Conservation (phyloP, 2,329 filamentous ascomycete species). For the Aurifilum marmelostoma region DNA sequence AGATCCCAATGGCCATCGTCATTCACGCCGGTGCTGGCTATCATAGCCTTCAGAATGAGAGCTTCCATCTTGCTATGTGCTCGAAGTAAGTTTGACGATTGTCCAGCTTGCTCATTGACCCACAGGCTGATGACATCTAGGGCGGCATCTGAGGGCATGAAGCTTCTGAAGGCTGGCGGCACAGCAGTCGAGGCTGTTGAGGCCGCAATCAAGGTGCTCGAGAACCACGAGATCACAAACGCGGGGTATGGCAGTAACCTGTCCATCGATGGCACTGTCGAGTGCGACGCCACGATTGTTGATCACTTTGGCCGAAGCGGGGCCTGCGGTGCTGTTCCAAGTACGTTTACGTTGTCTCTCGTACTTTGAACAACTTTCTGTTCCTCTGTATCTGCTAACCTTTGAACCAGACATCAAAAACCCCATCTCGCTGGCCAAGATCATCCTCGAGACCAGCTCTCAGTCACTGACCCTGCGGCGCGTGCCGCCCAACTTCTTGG, state of each 20-base stretch:
- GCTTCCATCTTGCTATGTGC: conserved; percentile 82
- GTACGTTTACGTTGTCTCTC: conserved; percentile 66
- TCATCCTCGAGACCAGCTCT: conserved; percentile 78
- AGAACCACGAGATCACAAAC: conserved; percentile 96
- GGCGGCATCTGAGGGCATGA: conserved; percentile 84
- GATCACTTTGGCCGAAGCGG: conserved; percentile 91
- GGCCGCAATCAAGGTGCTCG: conserved; percentile 81
- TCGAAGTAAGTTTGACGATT: conserved; percentile 68
- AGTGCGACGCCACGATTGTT: conserved; percentile 92
- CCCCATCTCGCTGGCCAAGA: conserved; percentile 82
- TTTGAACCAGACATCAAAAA: conserved; percentile 78
- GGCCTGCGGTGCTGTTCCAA: conserved; percentile 86
- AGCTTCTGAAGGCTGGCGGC: conserved; percentile 75
- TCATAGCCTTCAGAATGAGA: conserved; percentile 86
- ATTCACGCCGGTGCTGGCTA: conserved; percentile 95
- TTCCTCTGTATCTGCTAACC: background rate
- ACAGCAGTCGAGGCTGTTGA: conserved; percentile 88
- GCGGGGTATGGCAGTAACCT: conserved; percentile 95
- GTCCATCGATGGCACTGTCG: conserved; percentile 85
- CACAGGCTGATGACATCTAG: conserved; percentile 47
- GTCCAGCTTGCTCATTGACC: background rate
- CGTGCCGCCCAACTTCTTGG: conserved; percentile 89
- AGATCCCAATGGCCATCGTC: conserved; percentile 68
- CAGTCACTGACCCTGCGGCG: conserved; percentile 80
- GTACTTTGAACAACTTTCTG: conserved; percentile 30